Evolutionary conservation across 176 grass and related monocot species (phyloP).

Genomic region (Alloteropsis semialata): DNA sequence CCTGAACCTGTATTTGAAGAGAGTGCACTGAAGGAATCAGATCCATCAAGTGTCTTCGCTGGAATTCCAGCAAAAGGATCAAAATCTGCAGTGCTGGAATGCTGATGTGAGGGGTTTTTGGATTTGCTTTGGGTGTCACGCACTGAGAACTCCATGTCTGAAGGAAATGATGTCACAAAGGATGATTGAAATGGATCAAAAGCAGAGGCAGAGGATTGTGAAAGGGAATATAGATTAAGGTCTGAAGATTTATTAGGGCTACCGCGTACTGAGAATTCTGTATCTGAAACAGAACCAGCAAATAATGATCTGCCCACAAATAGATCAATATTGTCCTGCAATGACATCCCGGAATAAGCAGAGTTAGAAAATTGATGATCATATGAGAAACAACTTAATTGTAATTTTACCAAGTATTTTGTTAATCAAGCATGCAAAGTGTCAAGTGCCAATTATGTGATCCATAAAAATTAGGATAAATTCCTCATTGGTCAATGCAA

Average conservation of each 20-base stretch:
- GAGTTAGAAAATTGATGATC: not conserved
- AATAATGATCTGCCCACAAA: conserved; percentile 42
- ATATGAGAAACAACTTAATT: not conserved
- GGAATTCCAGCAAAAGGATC: conserved; percentile 42
- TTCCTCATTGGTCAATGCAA: not conserved
- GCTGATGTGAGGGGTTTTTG: conserved; percentile 19
- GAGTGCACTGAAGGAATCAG: conserved; percentile 27
- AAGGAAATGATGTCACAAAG: conserved; percentile 35
- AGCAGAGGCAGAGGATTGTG: conserved; percentile 1
- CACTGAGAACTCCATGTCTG: conserved; percentile 1
- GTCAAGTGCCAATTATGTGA: not conserved
- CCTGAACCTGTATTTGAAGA: conserved; percentile 27
- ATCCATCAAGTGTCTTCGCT: conserved; percentile 20
- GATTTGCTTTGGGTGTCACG: conserved; percentile 7
- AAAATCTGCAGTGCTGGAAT: conserved; percentile 9
- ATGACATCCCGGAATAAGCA: conserved; percentile 17
- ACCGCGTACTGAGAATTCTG: conserved; percentile 27
- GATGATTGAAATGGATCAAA: conserved; percentile 38
- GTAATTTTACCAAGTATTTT: not conserved
- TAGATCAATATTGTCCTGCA: conserved; percentile 56
- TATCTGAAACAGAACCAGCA: conserved; percentile 30
- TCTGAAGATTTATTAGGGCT: conserved; percentile 16
- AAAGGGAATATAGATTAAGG: conserved; percentile 10
- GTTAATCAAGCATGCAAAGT: not conserved
- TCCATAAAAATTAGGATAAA: not conserved